These are phyloP conservation scores for Spongospora subterranea DNA, from an alignment of 208 protist genomes.

Conservation along the genomic window DNA sequence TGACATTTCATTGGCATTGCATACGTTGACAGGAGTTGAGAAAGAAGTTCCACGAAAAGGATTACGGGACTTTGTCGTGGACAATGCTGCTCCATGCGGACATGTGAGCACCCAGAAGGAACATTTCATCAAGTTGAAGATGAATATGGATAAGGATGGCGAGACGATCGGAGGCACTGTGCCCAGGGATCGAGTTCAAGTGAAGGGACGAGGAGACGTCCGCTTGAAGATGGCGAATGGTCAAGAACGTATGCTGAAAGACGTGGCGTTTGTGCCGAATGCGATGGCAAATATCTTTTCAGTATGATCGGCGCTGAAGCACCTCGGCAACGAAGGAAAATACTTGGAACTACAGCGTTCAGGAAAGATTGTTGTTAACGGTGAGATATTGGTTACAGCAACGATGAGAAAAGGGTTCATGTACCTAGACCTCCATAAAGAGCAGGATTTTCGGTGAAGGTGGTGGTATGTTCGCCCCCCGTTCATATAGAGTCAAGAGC, in stretches of 20 bases:
- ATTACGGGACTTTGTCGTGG: not conserved
- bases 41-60: not conserved
- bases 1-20: too few species aligned
- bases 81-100: not conserved
- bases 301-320: not conserved
- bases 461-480: not conserved
- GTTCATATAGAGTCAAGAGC: not conserved
- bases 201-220: not conserved
- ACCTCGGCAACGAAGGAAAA: not conserved
- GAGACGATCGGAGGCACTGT: not conserved
- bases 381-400: not conserved
- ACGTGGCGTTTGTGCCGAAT: not conserved
- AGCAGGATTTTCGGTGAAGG: not conserved
- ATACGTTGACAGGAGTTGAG: too few species aligned
- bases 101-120: not conserved
- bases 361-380: not conserved
- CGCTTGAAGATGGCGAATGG: not conserved
- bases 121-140: not conserved
- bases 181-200: not conserved
- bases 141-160: not conserved
- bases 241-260: not conserved
- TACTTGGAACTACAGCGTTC: not conserved
- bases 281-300: not conserved
- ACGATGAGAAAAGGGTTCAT: not conserved
- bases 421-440: not conserved